Percentiles rank a stretch among this genome's conserved stretches.
Evolutionary conservation across 108 stramenopile species (phyloP).

Genomic region (Nitzschia sp.): DNA sequence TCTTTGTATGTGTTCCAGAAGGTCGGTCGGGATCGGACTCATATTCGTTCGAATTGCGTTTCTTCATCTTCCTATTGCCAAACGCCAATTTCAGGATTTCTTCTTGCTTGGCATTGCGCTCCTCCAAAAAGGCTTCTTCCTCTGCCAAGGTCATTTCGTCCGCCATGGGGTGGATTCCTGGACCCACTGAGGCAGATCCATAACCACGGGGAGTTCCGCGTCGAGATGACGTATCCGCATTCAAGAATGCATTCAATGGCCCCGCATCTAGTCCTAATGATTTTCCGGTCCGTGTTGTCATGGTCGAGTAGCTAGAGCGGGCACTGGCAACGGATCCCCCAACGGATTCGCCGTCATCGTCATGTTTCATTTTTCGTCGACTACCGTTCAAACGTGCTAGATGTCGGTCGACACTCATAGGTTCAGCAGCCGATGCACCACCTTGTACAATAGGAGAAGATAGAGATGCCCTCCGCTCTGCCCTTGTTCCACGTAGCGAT

Average conservation of each 20-base stretch:
- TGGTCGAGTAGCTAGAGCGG: conserved; percentile 1
- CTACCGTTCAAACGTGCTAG: background rate
- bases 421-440: no score
- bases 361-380: background rate
- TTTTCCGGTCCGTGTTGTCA: conserved; percentile 6
- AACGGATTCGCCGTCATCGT: conserved; percentile 7
- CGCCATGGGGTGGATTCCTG: conserved; percentile 4
- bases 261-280: conserved; percentile 22
- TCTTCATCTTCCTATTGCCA: conserved; percentile 11
- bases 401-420: background rate
- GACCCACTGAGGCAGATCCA: conserved; percentile 8
- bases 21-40: background rate
- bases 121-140: conserved; percentile 15
- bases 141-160: background rate
- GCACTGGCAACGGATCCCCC: conserved; percentile 14
- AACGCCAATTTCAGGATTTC: conserved; percentile 13
- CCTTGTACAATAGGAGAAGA: no score
- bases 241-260: conserved; percentile 27
- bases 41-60: background rate
- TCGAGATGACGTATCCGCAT: background rate
- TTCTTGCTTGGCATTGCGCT: conserved; percentile 25
- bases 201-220: background rate
- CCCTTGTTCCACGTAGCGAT: background rate
- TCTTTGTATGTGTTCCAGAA: background rate
- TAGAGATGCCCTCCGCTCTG: background rate